Evolutionary conservation across 192 early-diverging fungal species (phyloP).

Genomic region (Funneliformis mosseae): DNA sequence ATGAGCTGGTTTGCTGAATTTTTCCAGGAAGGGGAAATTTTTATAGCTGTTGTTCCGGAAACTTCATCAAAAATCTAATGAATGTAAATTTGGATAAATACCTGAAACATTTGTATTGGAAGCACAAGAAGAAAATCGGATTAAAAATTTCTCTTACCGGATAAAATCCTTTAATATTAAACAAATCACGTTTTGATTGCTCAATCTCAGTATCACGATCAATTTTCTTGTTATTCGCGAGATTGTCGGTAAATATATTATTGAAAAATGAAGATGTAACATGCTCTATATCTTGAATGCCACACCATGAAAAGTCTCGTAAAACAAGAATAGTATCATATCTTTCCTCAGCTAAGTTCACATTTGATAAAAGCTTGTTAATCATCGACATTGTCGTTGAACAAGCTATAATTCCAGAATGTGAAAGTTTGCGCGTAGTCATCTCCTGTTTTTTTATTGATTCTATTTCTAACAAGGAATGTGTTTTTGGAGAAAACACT

Average conservation of each 20-base stretch:
- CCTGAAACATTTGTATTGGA: background rate
- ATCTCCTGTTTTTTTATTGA: constrained; percentile 31
- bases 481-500: constrained; percentile 52
- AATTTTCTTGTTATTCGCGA: constrained; percentile 2
- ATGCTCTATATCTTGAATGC: constrained; percentile 50
- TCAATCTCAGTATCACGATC: constrained; percentile 10
- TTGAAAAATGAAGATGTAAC: constrained; percentile 46
- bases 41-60: constrained; percentile 32
- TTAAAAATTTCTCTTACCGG: constrained; percentile 39
- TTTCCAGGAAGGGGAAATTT: constrained; percentile 49
- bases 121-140: background rate
- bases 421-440: background rate
- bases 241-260: constrained; percentile 49
- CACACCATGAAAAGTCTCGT: constrained; percentile 42
- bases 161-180: constrained; percentile 49
- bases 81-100: background rate
- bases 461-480: constrained; percentile 48
- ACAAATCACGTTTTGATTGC: constrained; percentile 1
- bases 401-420: constrained; percentile 31
- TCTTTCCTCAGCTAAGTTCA: constrained; percentile 2
- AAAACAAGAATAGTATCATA: constrained; percentile 48
- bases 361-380: constrained; percentile 30
- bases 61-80: constrained; percentile 32
- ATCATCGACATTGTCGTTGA: background rate
- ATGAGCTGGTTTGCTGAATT: constrained; percentile 23